Conservation (phyloP, 257 asterid species). For the Penstemon barbatus region DNA sequence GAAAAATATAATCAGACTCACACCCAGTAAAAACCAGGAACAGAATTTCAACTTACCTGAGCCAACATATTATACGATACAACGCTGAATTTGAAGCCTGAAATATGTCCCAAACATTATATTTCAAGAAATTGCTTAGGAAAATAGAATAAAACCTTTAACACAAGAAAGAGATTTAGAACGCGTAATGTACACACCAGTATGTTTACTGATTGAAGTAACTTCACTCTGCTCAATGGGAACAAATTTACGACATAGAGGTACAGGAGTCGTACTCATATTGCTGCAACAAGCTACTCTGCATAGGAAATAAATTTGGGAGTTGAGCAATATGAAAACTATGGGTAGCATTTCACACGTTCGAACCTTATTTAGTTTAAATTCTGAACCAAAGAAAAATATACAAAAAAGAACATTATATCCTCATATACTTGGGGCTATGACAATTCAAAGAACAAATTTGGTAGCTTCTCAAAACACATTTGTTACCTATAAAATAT, state of each 20-base stretch:
- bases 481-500: too few relatives aligned
- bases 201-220: slow-evolving; percentile 54
- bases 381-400: background rate
- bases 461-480: too few relatives aligned
- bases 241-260: slow-evolving; percentile 63
- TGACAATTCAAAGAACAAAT: too few relatives aligned
- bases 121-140: background rate
- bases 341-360: too few relatives aligned
- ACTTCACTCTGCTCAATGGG: slow-evolving; percentile 69
- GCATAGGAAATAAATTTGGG: slow-evolving; percentile 27
- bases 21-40: too few relatives aligned
- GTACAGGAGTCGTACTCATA: slow-evolving; percentile 60
- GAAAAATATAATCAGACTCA: too few relatives aligned
- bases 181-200: slow-evolving; percentile 42
- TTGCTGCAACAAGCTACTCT: slow-evolving; percentile 53
- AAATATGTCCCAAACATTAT: slow-evolving; percentile 6
- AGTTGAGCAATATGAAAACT: too few relatives aligned
- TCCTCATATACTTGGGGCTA: too few relatives aligned
- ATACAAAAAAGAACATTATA: background rate
- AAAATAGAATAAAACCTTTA: background rate
- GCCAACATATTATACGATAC: slow-evolving; percentile 90
- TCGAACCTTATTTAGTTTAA: too few relatives aligned
- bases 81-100: slow-evolving; percentile 78
- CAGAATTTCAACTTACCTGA: slow-evolving; percentile 55
- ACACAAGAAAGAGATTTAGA: background rate